These are phyloP conservation scores for Colletotrichum caudatum DNA, from an alignment of 2,329 filamentous ascomycete genomes.

Conservation along the genomic window DNA sequence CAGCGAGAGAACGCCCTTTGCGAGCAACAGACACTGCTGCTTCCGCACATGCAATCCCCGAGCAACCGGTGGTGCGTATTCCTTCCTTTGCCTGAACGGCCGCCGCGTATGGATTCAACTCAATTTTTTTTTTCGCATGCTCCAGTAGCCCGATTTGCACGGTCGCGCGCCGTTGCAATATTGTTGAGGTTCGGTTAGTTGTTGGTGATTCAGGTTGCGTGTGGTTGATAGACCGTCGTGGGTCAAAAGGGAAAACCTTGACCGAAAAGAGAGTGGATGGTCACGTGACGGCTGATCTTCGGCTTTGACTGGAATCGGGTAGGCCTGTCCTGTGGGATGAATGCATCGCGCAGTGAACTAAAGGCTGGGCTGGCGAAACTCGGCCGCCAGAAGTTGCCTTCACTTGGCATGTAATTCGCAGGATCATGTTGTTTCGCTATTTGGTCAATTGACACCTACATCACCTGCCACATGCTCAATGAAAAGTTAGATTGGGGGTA, in stretches of 20 bases:
- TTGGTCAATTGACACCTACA: neutral
- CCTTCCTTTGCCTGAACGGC: neutral
- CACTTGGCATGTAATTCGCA: neutral
- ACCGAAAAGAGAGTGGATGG: conserved; percentile 1
- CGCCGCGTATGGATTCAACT: conserved; percentile 4
- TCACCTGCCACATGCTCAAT: neutral
- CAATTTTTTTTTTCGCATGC: conserved; percentile 16
- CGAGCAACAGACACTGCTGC: conserved; percentile 10
- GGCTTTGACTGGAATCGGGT: neutral
- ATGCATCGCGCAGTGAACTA: neutral
- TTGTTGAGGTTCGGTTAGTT: conserved; percentile 28
- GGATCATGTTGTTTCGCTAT: neutral
- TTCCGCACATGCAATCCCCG: conserved; percentile 5
- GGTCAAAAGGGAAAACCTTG: conserved; percentile 39
- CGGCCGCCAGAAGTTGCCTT: neutral
- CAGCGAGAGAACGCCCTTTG: neutral
- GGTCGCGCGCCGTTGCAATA: conserved; percentile 14
- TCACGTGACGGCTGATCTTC: conserved; percentile 28
- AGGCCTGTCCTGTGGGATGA: neutral
- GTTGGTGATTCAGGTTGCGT: conserved; percentile 16
- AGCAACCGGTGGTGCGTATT: conserved; percentile 2
- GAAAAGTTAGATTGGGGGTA: neutral
- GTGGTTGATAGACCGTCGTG: conserved; percentile 26
- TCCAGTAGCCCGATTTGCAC: conserved; percentile 2
- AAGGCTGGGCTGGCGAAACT: neutral